Evolutionary conservation across 2,329 filamentous ascomycete species (phyloP), one percentile per base, ranked within the genome.

Genomic region (Cladosporium sphaerospermum): DNA sequence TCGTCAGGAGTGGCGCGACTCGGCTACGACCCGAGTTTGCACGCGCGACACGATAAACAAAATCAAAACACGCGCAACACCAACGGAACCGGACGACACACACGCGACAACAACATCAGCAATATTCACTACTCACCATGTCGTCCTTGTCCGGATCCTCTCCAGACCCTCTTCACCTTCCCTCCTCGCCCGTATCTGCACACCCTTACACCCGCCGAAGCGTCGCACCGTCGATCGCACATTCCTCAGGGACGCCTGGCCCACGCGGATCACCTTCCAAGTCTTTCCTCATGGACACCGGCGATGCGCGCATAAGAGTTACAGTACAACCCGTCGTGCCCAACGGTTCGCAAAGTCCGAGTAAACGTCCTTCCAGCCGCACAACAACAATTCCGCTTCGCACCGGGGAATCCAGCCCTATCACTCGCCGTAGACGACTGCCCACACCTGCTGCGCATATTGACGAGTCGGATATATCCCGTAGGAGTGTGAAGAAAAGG

Each of bases 251-350:
- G 28, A 33, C 48, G 16, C 48, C 32, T 19, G 37, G 54, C 56
- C 39, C 49, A 40, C 58, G 57, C 52, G 45, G 67, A 9, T 69
- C 67, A 28, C 75, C 75, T 1, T 64, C 68, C 43, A 77, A 76
- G 54, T 73, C 73, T 1, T 70, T 77, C 62, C 62, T 74, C 40
- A 56, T 77, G 58, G 70, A 70, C 55, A 73, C 73, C 7, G 70
- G 68, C 14, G 61, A 67, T 11, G 60, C 63, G 10, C 64, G 63
- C 13, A 68, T 77, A 63, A 75, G 73, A 53, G 74, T 78, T 52
- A 78, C 75, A 1, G 75, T 78, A 9, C 65, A 77, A 57, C 73
- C 74, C 11, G 73, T 76, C 57, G 72, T 71, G 36, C 64, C 65
- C 14, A 32, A 53, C 61, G 14, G 64, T 11, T 62, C 56, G 13